A percentile compares a stretch with the other conserved stretches of the same genome.
phyloP scores from a whole-genome alignment of 495 filamentous ascomycete species.

The Cetradonia linearis region DNA sequence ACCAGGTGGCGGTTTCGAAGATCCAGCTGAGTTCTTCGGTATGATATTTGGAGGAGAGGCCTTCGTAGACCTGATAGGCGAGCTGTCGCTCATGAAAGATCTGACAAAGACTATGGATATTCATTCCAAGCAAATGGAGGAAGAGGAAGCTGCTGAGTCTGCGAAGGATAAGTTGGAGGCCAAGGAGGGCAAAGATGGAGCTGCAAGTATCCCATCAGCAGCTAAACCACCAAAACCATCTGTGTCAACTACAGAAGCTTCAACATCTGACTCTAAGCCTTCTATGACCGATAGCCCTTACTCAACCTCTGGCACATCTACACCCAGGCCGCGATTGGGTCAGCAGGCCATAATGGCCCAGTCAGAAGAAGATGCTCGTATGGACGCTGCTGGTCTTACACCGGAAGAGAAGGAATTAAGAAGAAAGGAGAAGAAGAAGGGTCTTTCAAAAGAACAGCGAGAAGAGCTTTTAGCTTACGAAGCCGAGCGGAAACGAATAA shows the following conservation, averaged over 20 bases:
- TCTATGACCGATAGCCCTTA: slow-evolving; percentile 21
- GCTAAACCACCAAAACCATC: slow-evolving; percentile 20
- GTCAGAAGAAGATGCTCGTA: slow-evolving; percentile 72
- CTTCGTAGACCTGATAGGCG: slow-evolving; percentile 83
- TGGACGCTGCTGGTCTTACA: slow-evolving; percentile 57
- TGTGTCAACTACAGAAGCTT: slow-evolving; percentile 27
- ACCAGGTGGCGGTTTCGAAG: slow-evolving; percentile 82
- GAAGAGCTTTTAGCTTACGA: slow-evolving; percentile 85
- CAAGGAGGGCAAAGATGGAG: slow-evolving; percentile 28
- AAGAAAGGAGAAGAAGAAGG: slow-evolving; percentile 84
- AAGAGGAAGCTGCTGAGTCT: slow-evolving; percentile 44
- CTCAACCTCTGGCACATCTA: slow-evolving; percentile 46
- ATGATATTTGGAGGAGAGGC: slow-evolving; percentile 98
- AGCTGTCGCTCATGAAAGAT: slow-evolving; percentile 88
- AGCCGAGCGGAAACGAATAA: slow-evolving; percentile 66
- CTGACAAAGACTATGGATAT: slow-evolving; percentile 87
- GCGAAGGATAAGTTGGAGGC: slow-evolving; percentile 41
- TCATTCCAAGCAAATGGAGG: slow-evolving; percentile 61
- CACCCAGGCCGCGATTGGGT: slow-evolving; percentile 57
- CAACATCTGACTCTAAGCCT: slow-evolving; percentile 16
- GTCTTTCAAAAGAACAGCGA: slow-evolving; percentile 76
- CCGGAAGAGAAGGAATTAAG: slow-evolving; percentile 68
- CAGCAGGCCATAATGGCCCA: slow-evolving; percentile 82
- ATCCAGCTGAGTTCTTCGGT: slow-evolving; percentile 95
- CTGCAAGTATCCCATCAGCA: slow-evolving; percentile 23